These are phyloP conservation scores for Ehretia macrophylla DNA, from an alignment of 257 asterid genomes.

Conservation along the genomic window DNA sequence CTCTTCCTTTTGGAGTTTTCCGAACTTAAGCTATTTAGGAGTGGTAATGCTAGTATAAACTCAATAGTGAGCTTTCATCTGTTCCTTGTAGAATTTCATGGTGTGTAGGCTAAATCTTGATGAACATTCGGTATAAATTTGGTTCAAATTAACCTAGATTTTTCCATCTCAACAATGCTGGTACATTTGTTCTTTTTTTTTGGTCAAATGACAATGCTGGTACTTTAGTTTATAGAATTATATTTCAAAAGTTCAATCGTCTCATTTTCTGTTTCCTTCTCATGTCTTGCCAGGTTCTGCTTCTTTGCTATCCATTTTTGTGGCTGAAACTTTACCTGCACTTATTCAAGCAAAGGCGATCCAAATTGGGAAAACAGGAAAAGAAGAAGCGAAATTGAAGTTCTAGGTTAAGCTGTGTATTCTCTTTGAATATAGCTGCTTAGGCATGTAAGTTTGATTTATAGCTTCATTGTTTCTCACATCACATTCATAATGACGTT, in stretches of 20 bases:
- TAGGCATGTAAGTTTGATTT: too few relatives aligned
- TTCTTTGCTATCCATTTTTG: constrained; percentile 65
- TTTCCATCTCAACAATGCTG: neutral
- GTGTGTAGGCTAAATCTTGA: too few relatives aligned
- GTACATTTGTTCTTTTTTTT: too few relatives aligned
- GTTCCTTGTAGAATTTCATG: too few relatives aligned
- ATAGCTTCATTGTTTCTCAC: neutral
- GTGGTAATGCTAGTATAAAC: neutral
- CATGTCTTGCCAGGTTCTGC: constrained; percentile 49
- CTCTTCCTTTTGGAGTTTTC: neutral
- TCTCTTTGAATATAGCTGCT: too few relatives aligned
- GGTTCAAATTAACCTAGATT: neutral
- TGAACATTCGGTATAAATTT: neutral
- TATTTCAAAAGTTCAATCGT: too few relatives aligned
- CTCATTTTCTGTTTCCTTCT: neutral
- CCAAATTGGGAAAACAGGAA: constrained; percentile 69
- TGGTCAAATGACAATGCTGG: too few relatives aligned
- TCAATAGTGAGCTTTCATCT: neutral
- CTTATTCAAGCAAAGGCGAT: constrained; percentile 76
- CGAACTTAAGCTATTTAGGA: too few relatives aligned
- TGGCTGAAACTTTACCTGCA: constrained; percentile 96
- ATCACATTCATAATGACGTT: neutral
- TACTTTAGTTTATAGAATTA: too few relatives aligned
- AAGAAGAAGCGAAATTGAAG: constrained; percentile 44
- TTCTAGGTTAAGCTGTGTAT: neutral